Percentiles rank a stretch among this genome's conserved stretches.
Evolutionary conservation across 1,139 yeast species (phyloP).

Genomic region (Blastobotrys ciferrii): DNA sequence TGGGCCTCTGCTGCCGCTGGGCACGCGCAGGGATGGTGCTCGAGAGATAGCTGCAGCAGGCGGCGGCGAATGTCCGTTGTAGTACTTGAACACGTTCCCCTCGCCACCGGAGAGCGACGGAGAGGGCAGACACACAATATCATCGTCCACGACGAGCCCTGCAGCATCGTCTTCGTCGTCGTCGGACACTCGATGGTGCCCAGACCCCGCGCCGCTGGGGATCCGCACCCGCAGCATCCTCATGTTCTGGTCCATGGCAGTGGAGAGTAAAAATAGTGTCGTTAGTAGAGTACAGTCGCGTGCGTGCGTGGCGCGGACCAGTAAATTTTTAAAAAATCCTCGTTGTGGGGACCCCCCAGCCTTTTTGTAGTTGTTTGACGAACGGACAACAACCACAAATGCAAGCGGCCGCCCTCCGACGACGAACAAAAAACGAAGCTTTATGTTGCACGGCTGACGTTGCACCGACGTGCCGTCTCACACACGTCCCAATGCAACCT

Average conservation of each 20-base stretch:
- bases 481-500: background rate
- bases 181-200: background rate
- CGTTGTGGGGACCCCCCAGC: background rate
- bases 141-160: background rate
- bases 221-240: slow-evolving; percentile 4
- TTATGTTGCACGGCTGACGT: background rate
- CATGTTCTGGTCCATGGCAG: background rate
- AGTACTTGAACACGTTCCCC: background rate
- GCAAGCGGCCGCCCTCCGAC: too few relatives aligned
- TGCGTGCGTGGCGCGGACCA: background rate
- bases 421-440: background rate
- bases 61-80: background rate
- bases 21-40: background rate
- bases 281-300: background rate
- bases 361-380: too few relatives aligned
- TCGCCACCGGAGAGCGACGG: background rate
- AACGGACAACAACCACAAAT: too few relatives aligned
- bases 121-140: slow-evolving; percentile 1
- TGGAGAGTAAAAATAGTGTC: background rate
- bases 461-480: background rate
- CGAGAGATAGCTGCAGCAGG: background rate
- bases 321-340: too few relatives aligned
- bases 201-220: slow-evolving; percentile 1
- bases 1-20: background rate
- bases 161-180: background rate